Evolutionary conservation across 352 stramenopile species (phyloP).

Genomic region (Salisapilia sapeloensis): DNA sequence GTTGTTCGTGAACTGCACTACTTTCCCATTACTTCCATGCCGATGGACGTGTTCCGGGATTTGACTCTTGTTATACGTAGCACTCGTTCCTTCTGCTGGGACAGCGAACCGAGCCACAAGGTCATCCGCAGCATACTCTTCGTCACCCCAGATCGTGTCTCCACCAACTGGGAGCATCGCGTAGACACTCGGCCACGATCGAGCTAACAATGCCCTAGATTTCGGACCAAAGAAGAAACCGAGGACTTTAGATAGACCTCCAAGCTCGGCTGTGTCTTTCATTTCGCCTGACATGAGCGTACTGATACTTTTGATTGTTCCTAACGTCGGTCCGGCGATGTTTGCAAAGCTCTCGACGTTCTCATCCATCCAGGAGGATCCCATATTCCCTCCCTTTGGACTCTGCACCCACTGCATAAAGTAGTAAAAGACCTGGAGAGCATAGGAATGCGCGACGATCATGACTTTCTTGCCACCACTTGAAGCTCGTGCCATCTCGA

Average conservation of each 20-base stretch:
- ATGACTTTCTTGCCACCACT: conserved; percentile 77
- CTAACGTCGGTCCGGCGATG: conserved; percentile 88
- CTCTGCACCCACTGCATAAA: conserved; percentile 93
- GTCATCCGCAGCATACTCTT: conserved; percentile 38
- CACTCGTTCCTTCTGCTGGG: conserved; percentile 8
- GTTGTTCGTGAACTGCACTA: conserved; percentile 36
- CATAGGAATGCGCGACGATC: conserved; percentile 87
- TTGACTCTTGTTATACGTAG: conserved; percentile 9
- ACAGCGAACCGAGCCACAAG: conserved; percentile 33
- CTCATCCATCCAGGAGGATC: conserved; percentile 84
- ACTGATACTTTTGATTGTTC: conserved; percentile 84
- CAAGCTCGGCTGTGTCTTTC: conserved; percentile 86
- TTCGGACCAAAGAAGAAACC: conserved; percentile 57
- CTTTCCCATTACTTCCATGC: conserved; percentile 26
- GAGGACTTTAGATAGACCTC: conserved; percentile 73
- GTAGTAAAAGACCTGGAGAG: conserved; percentile 83
- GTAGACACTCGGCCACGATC: conserved; percentile 73
- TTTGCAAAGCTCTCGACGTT: conserved; percentile 87
- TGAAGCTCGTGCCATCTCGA: conserved; percentile 77
- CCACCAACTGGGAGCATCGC: conserved; percentile 88
- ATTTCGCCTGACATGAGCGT: conserved; percentile 90
- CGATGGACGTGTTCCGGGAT: conserved; percentile 22
- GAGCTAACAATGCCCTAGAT: conserved; percentile 29
- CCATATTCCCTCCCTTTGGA: conserved; percentile 62
- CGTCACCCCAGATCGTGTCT: conserved; percentile 74